Evolutionary conservation across 495 filamentous ascomycete genomes (phyloP).

Genomic region (Xylaria venustula): DNA sequence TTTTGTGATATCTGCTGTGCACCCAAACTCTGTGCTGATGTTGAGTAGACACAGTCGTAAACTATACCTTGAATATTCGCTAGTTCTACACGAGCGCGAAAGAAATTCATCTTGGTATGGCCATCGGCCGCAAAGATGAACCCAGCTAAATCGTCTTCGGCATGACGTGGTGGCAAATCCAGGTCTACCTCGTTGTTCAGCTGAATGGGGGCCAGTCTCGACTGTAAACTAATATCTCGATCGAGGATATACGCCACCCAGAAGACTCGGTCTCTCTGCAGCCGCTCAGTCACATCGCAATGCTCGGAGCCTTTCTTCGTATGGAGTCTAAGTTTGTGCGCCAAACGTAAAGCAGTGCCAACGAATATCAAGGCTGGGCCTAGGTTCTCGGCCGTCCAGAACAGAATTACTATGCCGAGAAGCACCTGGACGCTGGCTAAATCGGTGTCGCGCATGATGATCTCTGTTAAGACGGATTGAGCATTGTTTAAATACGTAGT

Average conservation of each 20-base stretch:
- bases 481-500: conserved; percentile 7
- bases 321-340: conserved; percentile 14
- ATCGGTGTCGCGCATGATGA: conserved; percentile 7
- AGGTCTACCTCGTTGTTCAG: conserved; percentile 10
- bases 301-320: background rate
- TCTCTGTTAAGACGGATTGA: conserved; percentile 11
- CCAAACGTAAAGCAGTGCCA: conserved; percentile 11
- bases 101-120: conserved; percentile 8
- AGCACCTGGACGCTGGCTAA: conserved; percentile 8
- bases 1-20: background rate
- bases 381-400: background rate
- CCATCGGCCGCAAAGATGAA: background rate
- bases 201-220: background rate
- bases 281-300: background rate
- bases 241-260: conserved; percentile 19
- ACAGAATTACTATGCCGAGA: conserved; percentile 3
- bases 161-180: conserved; percentile 6
- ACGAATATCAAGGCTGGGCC: conserved; percentile 6
- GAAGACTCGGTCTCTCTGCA: conserved; percentile 14
- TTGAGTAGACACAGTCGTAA: conserved; percentile 15
- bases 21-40: background rate
- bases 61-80: conserved; percentile 13
- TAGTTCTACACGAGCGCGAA: conserved; percentile 9
- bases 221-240: conserved; percentile 4
- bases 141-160: conserved; percentile 6